Conservation (phyloP, 2,329 filamentous ascomycete species). For the Neonectria magnoliae region DNA sequence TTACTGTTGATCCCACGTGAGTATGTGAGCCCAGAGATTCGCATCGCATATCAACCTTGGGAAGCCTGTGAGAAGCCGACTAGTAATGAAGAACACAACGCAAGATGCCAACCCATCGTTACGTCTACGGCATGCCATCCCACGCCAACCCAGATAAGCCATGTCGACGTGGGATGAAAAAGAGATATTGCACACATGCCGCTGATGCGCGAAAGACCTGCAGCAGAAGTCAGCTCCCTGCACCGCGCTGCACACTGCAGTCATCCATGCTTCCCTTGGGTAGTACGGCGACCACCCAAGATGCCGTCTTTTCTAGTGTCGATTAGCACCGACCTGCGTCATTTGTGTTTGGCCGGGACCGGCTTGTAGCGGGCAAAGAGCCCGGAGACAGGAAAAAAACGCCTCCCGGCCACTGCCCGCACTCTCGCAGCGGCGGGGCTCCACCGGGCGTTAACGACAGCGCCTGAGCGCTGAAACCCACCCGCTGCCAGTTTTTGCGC, state of each 20-base stretch:
- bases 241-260: conserved; percentile 1
- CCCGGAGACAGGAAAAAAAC: conserved; percentile 9
- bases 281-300: background rate
- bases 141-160: conserved; percentile 29
- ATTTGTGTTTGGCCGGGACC: conserved; percentile 35
- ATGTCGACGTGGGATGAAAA: conserved; percentile 21
- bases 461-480: conserved; percentile 13
- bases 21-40: background rate
- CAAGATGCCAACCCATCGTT: background rate
- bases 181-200: conserved; percentile 11
- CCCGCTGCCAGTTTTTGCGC: background rate
- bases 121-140: conserved; percentile 16
- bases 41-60: background rate
- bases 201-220: conserved; percentile 20
- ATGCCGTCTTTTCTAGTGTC: conserved; percentile 34
- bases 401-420: background rate
- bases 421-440: conserved; percentile 4
- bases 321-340: conserved; percentile 37
- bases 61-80: background rate
- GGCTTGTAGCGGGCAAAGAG: conserved; percentile 34
- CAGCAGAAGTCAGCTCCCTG: conserved; percentile 3
- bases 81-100: background rate
- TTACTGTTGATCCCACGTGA: background rate
- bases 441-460: conserved; percentile 9
- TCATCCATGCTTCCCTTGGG: background rate